phyloP scores from a whole-genome alignment of 768 basidiomycete genomes.

The Termitomyces sp. region DNA sequence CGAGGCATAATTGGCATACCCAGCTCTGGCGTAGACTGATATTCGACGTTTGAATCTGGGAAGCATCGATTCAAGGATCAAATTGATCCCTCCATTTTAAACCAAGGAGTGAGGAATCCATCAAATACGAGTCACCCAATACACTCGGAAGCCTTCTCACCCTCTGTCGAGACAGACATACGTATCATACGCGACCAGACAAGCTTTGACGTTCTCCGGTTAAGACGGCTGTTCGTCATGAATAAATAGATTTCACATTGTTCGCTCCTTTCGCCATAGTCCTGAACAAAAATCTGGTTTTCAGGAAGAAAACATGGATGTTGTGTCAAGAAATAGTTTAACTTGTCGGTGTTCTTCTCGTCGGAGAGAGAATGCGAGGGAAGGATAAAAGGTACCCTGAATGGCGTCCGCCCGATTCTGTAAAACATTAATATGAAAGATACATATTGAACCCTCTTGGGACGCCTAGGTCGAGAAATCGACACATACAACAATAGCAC shows the following conservation, averaged over 20 bases:
- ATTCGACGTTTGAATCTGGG: conserved; percentile 54
- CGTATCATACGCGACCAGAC: conserved; percentile 62
- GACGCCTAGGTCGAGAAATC: no score
- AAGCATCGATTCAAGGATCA: conserved; percentile 50
- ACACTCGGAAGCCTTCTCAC: conserved; percentile 71
- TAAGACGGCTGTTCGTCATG: conserved; percentile 56
- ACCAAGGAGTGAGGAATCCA: background rate
- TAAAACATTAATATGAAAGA: no score
- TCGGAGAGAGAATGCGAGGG: background rate
- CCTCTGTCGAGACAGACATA: conserved; percentile 71
- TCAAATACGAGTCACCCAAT: conserved; percentile 15
- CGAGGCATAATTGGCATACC: conserved; percentile 30
- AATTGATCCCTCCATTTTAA: conserved; percentile 73
- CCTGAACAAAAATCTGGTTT: conserved; percentile 62
- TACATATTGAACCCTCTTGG: no score
- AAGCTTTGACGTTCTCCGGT: conserved; percentile 66
- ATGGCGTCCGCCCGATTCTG: no score
- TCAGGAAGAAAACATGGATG: background rate
- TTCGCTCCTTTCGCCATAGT: conserved; percentile 63
- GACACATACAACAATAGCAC: background rate
- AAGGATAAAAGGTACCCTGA: no score
- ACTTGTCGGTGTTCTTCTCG: background rate
- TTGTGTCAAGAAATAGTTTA: background rate
- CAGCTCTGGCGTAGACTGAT: conserved; percentile 49
- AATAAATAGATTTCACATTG: no score